A percentile compares a stretch with the other conserved stretches of the same genome.
These are phyloP conservation scores for Helminthosporium solani DNA, from an alignment of 2,329 filamentous ascomycete species.

Conservation along the genomic window DNA sequence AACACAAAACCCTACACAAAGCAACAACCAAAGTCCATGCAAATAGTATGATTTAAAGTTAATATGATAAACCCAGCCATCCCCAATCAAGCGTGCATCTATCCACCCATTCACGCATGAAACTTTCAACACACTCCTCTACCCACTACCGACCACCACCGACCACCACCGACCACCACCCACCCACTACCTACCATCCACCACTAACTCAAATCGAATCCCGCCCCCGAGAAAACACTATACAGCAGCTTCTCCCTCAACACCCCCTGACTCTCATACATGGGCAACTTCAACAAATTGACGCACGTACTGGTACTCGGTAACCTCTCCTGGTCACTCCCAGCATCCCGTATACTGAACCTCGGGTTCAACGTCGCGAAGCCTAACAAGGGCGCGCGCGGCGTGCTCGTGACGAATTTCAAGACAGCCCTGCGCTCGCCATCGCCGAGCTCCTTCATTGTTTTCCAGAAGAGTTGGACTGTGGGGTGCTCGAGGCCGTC, in stretches of 20 bases:
- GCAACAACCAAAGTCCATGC: too few species aligned
- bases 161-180: too few species aligned
- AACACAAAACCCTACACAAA: too few species aligned
- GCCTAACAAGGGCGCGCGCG: constrained; percentile 82
- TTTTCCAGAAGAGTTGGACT: constrained; percentile 85
- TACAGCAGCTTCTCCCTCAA: constrained; percentile 83
- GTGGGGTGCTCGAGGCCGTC: constrained; percentile 84
- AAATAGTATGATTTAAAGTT: too few species aligned
- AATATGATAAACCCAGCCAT: too few species aligned
- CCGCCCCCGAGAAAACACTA: constrained; percentile 84
- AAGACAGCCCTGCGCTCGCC: constrained; percentile 79
- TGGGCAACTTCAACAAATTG: constrained; percentile 88
- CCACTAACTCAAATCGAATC: constrained; percentile 72
- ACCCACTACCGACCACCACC: too few species aligned
- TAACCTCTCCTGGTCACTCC: constrained; percentile 71
- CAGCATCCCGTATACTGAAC: constrained; percentile 87
- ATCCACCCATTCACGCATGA: too few species aligned
- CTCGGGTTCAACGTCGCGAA: constrained; percentile 81
- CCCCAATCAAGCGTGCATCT: too few species aligned
- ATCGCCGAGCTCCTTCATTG: constrained; percentile 75
- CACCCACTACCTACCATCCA: too few species aligned
- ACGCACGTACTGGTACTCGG: constrained; percentile 96
- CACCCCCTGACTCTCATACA: constrained; percentile 66
- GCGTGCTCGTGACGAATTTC: constrained; percentile 94
- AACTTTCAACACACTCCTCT: too few species aligned